Percentiles rank a stretch among this genome's conserved stretches.
phyloP scores from a whole-genome alignment of 306 rosid species.

The Trichosanthes cucumerina region DNA sequence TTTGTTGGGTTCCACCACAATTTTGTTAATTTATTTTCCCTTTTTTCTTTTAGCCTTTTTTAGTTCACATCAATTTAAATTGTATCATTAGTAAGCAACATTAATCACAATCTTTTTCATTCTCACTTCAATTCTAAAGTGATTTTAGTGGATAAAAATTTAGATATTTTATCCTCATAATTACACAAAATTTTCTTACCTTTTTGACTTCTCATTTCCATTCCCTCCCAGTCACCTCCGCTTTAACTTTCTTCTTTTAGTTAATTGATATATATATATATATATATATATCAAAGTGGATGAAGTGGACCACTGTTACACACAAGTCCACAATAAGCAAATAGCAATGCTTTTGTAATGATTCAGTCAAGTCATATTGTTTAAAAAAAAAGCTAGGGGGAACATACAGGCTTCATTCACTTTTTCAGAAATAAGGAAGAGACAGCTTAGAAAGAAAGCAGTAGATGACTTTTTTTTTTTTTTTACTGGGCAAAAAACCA shows the following conservation, averaged over 20 bases:
- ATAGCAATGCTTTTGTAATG: not conserved
- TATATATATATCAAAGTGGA: not conserved
- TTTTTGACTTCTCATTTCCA: not conserved
- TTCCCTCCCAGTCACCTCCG: not conserved
- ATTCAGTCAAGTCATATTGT: not conserved
- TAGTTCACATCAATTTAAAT: not conserved
- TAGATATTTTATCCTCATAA: not conserved
- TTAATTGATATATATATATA: not conserved
- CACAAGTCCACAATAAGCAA: not conserved
- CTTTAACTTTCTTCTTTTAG: not conserved
- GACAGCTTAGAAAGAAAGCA: constrained; percentile 5
- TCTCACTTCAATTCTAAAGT: not conserved
- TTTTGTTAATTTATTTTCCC: not conserved
- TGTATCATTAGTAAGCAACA: not conserved
- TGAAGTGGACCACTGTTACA: not conserved
- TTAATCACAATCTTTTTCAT: not conserved
- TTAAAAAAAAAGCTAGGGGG: not conserved
- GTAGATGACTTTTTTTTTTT: not conserved
- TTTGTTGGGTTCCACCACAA: not conserved
- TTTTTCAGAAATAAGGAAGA: constrained; percentile 10
- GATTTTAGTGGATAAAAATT: not conserved
- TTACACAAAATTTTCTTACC: not conserved
- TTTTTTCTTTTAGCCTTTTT: not conserved
- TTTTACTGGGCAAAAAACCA: not conserved
- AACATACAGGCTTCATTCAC: not conserved